Evolutionary conservation across 768 basidiomycete species (phyloP), one percentile per base, ranked within the genome.

Genomic region (Russula sp.): DNA sequence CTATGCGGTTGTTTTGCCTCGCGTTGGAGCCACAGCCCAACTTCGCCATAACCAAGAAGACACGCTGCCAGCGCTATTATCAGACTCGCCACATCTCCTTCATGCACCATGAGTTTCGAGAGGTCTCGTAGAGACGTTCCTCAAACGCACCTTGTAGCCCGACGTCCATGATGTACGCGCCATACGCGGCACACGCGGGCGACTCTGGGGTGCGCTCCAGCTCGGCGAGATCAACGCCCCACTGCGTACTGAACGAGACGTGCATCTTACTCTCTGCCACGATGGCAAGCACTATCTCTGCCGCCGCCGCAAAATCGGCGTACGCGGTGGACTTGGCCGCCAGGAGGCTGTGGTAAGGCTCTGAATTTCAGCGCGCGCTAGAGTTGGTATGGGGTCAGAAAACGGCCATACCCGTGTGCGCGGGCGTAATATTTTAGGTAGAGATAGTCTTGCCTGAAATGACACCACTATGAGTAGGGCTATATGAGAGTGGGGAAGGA

Each of bases 1-100:
- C 77, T 80, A 31, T 77, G 71, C 10, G 75, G 77, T 45, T 67
- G 69, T 40, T 76, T 70, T 1, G 79, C 80, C 63, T 87, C 79
- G 40, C 79, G 82, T 72, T 84, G 81, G 37, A 98, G 76, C 86
- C 92, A 91, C 45, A 91, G 75, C 1, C 94, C 94, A 0, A 94
- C 91, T 71, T 96, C 91, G 11, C 94, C 94, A 71, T 97, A 98
- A 2, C 94, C 95, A 0, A 96, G 75, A 9, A 96, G 77, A 71
- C 95, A 98, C 8, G 91, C 87, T 10, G 89, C 84, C 1, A 94
- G 79, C 0, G 91, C 88, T 76, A 97, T 85, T n/a, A 88, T 70
- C 6, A 95, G 76, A 63, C 82, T 86, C 40, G 82, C 80, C 4
- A 81, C 72, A 70, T 94, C 91, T 14, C 62, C 62, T 63, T 58